Evolutionary conservation across 192 early-diverging fungal genomes (phyloP), one percentile per base, ranked within the genome.

Genomic region (Podila epicladia): DNA sequence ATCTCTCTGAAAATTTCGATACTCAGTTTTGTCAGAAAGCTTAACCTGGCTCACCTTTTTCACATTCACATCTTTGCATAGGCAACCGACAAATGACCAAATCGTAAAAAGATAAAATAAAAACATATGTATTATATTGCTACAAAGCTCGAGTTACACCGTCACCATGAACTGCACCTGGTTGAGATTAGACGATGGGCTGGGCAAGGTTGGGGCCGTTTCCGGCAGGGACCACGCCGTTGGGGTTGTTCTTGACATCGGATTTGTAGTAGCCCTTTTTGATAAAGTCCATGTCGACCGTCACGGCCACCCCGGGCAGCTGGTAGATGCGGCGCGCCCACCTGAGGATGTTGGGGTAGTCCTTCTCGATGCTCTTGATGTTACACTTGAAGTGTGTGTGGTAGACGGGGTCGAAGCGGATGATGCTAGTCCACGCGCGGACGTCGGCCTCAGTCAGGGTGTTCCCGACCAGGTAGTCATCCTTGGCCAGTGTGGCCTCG

Each of bases 351-450:
- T 91, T 83, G 22, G 98, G 98, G 77, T 96, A 99, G 67, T 93
- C 91, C 45, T 95, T 88, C 60, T 88, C 88, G 73, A 99, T 98
- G 20, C 92, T 86, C 71, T 92, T 94, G 50, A 92, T 73, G 76
- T 95, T 98, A 85, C 95, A 95, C 85, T 99, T 99, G 87, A 99
- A 99, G 82, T 98, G 97, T 28, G 91, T 92, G 63, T 94, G 91
- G 82, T 97, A 97, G 11, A 95, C 96, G 4, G 97, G 95, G 75
- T 99, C 97, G 75, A 99, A 99, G 67, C 97, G 90, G 15, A 99
- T 79, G 66, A 98, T 95, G 20, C 97, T 99, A 20, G 97, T 97
- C 84, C 92, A 99, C 32, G 97, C 86, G 58, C 98, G 88, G 61
- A 99, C 88, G 77, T 99, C 98, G 15, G 97, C 98, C 74, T 98